These are phyloP conservation scores for Cordyceps javanica DNA, from an alignment of 2,329 filamentous ascomycete genomes.

Conservation along the genomic window DNA sequence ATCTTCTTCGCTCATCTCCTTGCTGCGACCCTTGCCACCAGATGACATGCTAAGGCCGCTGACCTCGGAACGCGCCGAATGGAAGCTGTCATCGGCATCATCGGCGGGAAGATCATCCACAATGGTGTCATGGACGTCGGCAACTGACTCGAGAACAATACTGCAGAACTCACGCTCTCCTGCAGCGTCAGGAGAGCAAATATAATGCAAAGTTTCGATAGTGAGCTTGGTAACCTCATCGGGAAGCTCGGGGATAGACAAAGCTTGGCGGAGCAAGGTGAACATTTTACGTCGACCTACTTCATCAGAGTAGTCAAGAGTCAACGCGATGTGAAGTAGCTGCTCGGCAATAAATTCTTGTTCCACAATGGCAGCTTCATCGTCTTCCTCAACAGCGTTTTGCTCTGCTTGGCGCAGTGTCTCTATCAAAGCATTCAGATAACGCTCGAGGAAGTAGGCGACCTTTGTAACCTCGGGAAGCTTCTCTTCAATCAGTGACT, in stretches of 20 bases:
- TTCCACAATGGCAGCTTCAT: conserved; percentile 79
- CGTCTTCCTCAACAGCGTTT: conserved; percentile 53
- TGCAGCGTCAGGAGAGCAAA: conserved; percentile 68
- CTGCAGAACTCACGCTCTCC: conserved; percentile 80
- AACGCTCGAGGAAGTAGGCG: conserved; percentile 77
- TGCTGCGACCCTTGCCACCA: conserved; percentile 32
- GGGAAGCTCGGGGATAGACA: conserved; percentile 81
- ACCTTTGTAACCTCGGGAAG: conserved; percentile 91
- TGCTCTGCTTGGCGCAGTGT: conserved; percentile 52
- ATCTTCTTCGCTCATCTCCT: conserved; percentile 55
- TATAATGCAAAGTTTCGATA: conserved; percentile 72
- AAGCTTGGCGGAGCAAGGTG: conserved; percentile 73
- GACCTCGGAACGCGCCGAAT: conserved; percentile 83
- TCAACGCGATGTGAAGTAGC: conserved; percentile 83
- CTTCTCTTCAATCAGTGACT: conserved; percentile 79
- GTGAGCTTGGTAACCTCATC: conserved; percentile 89
- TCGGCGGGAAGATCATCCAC: conserved; percentile 58
- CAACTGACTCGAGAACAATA: conserved; percentile 85
- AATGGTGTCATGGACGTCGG: conserved; percentile 94
- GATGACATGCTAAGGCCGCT: conserved; percentile 58
- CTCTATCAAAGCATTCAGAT: conserved; percentile 64
- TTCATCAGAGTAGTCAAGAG: conserved; percentile 95
- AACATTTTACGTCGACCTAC: conserved; percentile 96
- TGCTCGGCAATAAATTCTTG: conserved; percentile 96
- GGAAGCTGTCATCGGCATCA: conserved; percentile 69